Evolutionary conservation across 495 filamentous ascomycete species (phyloP).

Genomic region (Apodospora peruviana): DNA sequence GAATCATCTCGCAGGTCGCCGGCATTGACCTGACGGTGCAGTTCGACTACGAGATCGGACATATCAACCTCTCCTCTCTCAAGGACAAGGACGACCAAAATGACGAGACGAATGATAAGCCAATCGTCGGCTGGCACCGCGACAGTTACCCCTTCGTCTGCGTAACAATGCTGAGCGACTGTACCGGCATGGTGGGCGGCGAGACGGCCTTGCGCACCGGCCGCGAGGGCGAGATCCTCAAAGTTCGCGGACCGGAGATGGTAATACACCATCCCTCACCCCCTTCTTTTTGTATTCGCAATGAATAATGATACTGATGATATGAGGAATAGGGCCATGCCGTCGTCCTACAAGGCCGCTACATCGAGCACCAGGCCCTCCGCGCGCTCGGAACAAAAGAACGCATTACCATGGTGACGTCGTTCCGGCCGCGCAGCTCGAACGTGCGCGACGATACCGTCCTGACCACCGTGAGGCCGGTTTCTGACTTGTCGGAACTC

Average conservation of each 20-base stretch:
- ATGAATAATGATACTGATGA: neutral
- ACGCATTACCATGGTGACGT: constrained; percentile 69
- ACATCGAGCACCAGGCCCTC: constrained; percentile 67
- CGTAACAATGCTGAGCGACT: constrained; percentile 71
- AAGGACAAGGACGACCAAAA: constrained; percentile 42
- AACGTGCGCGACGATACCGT: constrained; percentile 60
- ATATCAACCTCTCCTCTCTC: constrained; percentile 66
- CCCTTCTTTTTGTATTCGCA: neutral
- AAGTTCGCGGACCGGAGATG: constrained; percentile 63
- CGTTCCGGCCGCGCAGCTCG: constrained; percentile 58
- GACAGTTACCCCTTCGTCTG: constrained; percentile 76
- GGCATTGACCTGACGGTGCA: constrained; percentile 66
- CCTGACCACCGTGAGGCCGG: constrained; percentile 58
- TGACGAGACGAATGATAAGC: constrained; percentile 49
- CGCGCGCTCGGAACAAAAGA: constrained; percentile 57
- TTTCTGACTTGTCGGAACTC: constrained; percentile 62
- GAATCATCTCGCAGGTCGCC: constrained; percentile 63
- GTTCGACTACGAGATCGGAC: constrained; percentile 70
- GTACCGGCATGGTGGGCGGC: constrained; percentile 63
- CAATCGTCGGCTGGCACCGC: constrained; percentile 66
- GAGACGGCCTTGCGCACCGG: constrained; percentile 63
- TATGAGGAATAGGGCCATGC: constrained; percentile 56
- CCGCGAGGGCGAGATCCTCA: constrained; percentile 56
- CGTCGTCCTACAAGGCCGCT: constrained; percentile 64
- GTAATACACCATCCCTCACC: constrained; percentile 25